Evolutionary conservation across 169 alveolate species (phyloP).

Genomic region (Plasmodium vinckei): DNA sequence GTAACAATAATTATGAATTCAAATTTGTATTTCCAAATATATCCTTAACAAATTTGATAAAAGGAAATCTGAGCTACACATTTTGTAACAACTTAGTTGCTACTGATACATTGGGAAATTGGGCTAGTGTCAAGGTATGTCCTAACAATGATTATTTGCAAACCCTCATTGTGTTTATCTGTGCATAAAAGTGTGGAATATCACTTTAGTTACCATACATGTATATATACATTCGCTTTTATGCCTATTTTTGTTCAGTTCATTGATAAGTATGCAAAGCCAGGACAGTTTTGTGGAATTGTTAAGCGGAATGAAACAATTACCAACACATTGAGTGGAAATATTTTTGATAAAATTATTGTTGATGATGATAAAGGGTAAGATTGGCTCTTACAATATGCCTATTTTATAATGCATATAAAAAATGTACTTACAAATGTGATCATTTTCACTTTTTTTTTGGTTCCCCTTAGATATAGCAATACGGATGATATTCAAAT

Average conservation of each 20-base stretch:
- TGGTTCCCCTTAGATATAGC: too few relatives aligned
- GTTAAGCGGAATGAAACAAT: conserved; percentile 8
- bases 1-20: conserved; percentile 4
- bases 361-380: conserved; percentile 4
- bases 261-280: not conserved
- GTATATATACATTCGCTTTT: not conserved
- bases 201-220: not conserved
- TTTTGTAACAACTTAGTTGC: conserved; percentile 8
- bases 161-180: not conserved
- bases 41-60: not conserved
- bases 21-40: conserved; percentile 1
- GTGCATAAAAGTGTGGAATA: not conserved
- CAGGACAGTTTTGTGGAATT: conserved; percentile 34
- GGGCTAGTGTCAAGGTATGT: conserved; percentile 6
- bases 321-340: conserved; percentile 24
- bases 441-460: too few relatives aligned
- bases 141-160: not conserved
- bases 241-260: not conserved
- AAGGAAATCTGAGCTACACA: conserved; percentile 9
- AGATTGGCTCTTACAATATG: not conserved
- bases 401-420: too few relatives aligned
- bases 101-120: not conserved
- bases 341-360: conserved; percentile 30
- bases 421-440: too few relatives aligned
- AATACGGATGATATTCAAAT: too few relatives aligned